These are phyloP conservation scores for Talaromyces piceae DNA, from an alignment of 2,329 filamentous ascomycete species.

Conservation along the genomic window DNA sequence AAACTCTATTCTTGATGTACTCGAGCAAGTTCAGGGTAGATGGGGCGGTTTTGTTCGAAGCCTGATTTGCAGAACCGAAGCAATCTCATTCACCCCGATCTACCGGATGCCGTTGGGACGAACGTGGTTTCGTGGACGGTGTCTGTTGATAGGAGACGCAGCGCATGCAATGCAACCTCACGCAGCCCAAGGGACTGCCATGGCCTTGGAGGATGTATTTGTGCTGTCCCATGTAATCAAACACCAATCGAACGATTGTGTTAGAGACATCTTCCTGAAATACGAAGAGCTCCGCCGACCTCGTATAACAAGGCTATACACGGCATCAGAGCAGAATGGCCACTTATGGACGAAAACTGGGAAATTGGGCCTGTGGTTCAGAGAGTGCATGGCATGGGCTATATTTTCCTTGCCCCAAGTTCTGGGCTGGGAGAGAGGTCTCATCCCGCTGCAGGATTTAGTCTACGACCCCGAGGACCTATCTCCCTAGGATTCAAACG, in stretches of 20 bases:
- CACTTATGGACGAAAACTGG: constrained; percentile 18
- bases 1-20: constrained; percentile 15
- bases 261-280: constrained; percentile 17
- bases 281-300: constrained; percentile 25
- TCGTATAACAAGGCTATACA: constrained; percentile 21
- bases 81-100: constrained; percentile 30
- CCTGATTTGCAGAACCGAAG: constrained; percentile 5
- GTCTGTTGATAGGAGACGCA: not conserved
- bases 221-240: constrained; percentile 21
- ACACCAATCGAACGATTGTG: constrained; percentile 7
- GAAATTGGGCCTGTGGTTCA: constrained; percentile 21
- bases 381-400: constrained; percentile 16
- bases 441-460: constrained; percentile 18
- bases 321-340: constrained; percentile 19
- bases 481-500: not conserved
- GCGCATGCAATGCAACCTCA: constrained; percentile 2
- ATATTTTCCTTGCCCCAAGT: constrained; percentile 13
- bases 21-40: constrained; percentile 18
- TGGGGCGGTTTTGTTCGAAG: constrained; percentile 18
- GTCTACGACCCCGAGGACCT: constrained; percentile 25
- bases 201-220: constrained; percentile 12
- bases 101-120: constrained; percentile 28
- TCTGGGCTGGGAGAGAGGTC: constrained; percentile 17
- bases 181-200: not conserved
- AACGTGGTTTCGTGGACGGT: constrained; percentile 22